These are phyloP conservation scores for Chaetomidium leptoderma DNA, from an alignment of 495 filamentous ascomycete species.

Conservation along the genomic window DNA sequence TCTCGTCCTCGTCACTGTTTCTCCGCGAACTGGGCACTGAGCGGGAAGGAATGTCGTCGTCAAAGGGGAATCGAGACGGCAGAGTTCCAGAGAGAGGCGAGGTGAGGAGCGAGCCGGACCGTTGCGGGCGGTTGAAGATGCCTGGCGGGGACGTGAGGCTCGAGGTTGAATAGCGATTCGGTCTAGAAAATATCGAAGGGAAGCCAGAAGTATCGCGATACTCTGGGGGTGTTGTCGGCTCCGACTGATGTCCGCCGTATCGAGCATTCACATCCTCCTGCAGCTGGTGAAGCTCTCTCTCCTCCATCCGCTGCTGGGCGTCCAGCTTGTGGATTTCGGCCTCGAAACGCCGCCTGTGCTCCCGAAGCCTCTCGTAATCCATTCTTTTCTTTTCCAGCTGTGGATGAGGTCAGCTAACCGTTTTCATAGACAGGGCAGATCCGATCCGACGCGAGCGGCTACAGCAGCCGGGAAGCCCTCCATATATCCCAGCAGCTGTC, in stretches of 20 bases:
- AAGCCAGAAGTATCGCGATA: constrained; percentile 69
- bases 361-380: constrained; percentile 79
- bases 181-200: constrained; percentile 66
- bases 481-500: background rate
- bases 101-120: constrained; percentile 68
- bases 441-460: background rate
- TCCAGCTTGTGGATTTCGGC: constrained; percentile 83
- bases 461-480: background rate
- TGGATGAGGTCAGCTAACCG: constrained; percentile 19
- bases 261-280: constrained; percentile 62
- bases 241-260: constrained; percentile 68
- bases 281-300: constrained; percentile 76
- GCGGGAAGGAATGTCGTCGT: constrained; percentile 65
- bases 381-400: constrained; percentile 90
- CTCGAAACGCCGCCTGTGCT: constrained; percentile 80
- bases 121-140: constrained; percentile 65
- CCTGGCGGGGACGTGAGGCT: constrained; percentile 77
- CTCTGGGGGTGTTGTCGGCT: constrained; percentile 96
- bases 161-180: constrained; percentile 77
- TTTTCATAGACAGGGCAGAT: background rate
- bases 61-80: constrained; percentile 46
- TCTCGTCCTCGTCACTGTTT: constrained; percentile 74
- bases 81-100: constrained; percentile 53
- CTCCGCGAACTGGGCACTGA: constrained; percentile 85
- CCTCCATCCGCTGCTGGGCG: constrained; percentile 71